A percentile compares a stretch with the other conserved stretches of the same genome.
Conservation (phyloP, 345 rosid genomes). For the Euphorbia tirucalli region DNA sequence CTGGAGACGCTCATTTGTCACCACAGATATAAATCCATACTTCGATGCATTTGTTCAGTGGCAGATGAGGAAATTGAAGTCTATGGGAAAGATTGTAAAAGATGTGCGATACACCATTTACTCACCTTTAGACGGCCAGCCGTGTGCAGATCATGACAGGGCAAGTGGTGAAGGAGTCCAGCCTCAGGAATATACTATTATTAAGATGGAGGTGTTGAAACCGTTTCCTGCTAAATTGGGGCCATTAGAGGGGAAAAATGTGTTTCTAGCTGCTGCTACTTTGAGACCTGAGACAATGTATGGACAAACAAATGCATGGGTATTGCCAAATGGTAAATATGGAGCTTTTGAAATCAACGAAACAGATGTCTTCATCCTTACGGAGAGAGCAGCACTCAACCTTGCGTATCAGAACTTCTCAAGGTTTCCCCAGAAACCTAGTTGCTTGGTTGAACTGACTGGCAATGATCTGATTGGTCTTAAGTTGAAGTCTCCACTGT, state of each 20-base stretch:
- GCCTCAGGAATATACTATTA: slow-evolving; percentile 90
- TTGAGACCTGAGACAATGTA: slow-evolving; percentile 98
- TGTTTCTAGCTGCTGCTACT: slow-evolving; percentile 84
- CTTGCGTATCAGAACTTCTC: slow-evolving; percentile 87
- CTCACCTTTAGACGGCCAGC: slow-evolving; percentile 94
- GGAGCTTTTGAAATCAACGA: slow-evolving; percentile 90
- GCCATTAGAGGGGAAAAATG: slow-evolving; percentile 65
- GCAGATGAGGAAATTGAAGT: slow-evolving; percentile 87
- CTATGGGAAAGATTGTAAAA: slow-evolving; percentile 85
- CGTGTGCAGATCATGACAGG: slow-evolving; percentile 94
- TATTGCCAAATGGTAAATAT: slow-evolving; percentile 85
- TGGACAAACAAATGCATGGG: slow-evolving; percentile 98
- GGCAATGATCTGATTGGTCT: slow-evolving; percentile 90
- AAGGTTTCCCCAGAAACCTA: slow-evolving; percentile 61
- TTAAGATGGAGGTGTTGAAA: slow-evolving; percentile 76
- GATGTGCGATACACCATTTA: slow-evolving; percentile 76
- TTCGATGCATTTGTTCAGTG: slow-evolving; percentile 80
- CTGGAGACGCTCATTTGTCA: slow-evolving; percentile 89
- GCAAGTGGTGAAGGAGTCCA: slow-evolving; percentile 93
- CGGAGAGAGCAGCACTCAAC: slow-evolving; percentile 79
- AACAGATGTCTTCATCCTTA: slow-evolving; percentile 66
- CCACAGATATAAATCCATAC: slow-evolving; percentile 75
- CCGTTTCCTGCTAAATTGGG: slow-evolving; percentile 70
- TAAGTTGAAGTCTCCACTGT: slow-evolving; percentile 69
- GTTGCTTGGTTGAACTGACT: slow-evolving; percentile 74